A percentile compares a stretch with the other conserved stretches of the same genome.
Conservation (phyloP, 1,284 basidiomycete genomes). For the Ganoderma multipileum region DNA sequence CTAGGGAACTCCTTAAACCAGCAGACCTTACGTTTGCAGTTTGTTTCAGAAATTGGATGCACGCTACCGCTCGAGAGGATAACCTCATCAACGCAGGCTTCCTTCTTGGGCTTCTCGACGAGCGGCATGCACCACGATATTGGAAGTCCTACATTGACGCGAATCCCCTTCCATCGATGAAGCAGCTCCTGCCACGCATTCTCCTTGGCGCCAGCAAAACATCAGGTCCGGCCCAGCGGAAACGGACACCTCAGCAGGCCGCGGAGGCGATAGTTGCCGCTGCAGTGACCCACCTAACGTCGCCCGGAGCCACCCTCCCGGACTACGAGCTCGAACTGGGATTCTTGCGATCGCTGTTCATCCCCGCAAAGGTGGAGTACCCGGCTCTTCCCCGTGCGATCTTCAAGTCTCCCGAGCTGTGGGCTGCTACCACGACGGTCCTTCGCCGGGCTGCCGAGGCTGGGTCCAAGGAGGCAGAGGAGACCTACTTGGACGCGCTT, state of each 20-base stretch:
- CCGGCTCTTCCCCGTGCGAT: constrained; percentile 10
- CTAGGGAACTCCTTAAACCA: constrained; percentile 16
- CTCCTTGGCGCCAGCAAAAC: constrained; percentile 14
- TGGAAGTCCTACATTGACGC: not conserved
- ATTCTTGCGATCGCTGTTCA: not conserved
- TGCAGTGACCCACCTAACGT: constrained; percentile 1
- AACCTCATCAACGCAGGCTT: constrained; percentile 2
- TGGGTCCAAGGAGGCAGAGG: constrained; percentile 7
- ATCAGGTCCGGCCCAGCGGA: not conserved
- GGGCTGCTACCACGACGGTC: not conserved
- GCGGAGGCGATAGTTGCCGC: constrained; percentile 13
- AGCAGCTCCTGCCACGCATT: constrained; percentile 10
- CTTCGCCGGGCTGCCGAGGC: constrained; percentile 8
- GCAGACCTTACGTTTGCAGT: constrained; percentile 23
- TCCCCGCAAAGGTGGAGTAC: not conserved
- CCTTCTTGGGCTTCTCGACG: constrained; percentile 3
- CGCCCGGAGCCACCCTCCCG: not conserved
- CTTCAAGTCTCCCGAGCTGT: constrained; percentile 13
- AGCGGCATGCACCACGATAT: not conserved
- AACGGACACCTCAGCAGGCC: constrained; percentile 17
- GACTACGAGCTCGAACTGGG: constrained; percentile 10
- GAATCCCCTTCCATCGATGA: constrained; percentile 5
- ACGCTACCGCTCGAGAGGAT: constrained; percentile 12
- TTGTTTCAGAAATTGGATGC: constrained; percentile 23
- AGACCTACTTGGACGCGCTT: constrained; percentile 5